These are phyloP conservation scores for Acanthamoeba castellanii DNA, from an alignment of 208 protist species.

Conservation along the genomic window DNA sequence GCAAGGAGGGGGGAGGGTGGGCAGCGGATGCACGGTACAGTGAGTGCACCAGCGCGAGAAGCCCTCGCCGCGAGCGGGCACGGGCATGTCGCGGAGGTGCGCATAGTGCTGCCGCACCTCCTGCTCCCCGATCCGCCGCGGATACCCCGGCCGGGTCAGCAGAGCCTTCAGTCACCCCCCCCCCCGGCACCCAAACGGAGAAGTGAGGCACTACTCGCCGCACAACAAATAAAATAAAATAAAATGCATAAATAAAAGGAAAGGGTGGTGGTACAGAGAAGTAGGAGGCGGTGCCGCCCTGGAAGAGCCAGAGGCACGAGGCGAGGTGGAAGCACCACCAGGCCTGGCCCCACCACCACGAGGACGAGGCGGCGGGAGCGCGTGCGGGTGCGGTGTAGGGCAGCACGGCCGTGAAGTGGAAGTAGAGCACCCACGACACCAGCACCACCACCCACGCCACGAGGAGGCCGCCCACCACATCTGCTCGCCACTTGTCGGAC, in stretches of 20 bases:
- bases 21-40: background rate
- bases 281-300: conserved; percentile 10
- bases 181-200: too few relatives aligned
- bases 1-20: background rate
- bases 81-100: background rate
- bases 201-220: too few relatives aligned
- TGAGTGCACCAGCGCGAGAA: conserved; percentile 24
- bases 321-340: background rate
- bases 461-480: background rate
- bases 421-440: conserved; percentile 3
- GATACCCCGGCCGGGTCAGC: background rate
- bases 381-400: background rate
- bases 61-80: background rate
- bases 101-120: background rate
- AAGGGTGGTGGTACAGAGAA: background rate
- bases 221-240: background rate
- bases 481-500: background rate
- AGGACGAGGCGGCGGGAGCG: background rate
- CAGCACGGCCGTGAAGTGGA: conserved; percentile 1
- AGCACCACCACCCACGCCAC: conserved; percentile 8
- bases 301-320: background rate
- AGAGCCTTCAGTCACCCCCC: background rate
- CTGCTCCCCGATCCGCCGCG: background rate
- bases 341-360: background rate
- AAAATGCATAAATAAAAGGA: background rate